Base-by-base conservation (phyloP, 305 asterid genomes). In the Lippia alba region DNA sequence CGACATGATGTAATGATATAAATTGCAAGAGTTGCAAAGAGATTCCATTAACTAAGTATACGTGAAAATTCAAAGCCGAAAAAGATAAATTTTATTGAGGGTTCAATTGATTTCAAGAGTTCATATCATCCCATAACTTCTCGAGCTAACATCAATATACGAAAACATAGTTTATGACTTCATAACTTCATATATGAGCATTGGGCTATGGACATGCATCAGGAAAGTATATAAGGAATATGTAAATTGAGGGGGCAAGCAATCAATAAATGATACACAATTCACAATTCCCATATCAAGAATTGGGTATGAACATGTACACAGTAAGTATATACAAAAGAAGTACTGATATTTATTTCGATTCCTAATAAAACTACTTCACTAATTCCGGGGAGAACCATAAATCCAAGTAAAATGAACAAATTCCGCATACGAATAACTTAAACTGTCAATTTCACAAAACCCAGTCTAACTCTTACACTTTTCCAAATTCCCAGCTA, bases 391-490 rank as follows among this genome's bases (percentile, higher is more conserved):
- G 56, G 73, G 15, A 62, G 46, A 46, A 8, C 6, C 50, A 53
- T 32, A n/a, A 58, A 49, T 34, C 69, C 55, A 46, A 56, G 46
- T 39, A 55, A 63, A 24, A 36, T 50, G 53, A 9, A 63, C 14
- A 14, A 50, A 64, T 39, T 30, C 33, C 16, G 12, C 36, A 15
- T 12, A 67, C 6, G 46, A 34, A 33, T 18, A 57, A 39, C 44
- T 18, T 55, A 76, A 73, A 71, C 45, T 60, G 54, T 40, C 58
- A 15, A 46, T 49, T 59, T 3, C 46, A 51, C 0, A 51, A 65
- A 70, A 14, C 72, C 68, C 77, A 60, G 69, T 53, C 20, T 71
- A 40, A 8, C 50, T 46, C 56, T 69, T 18, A 63, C 34, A 54
- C 2, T 15, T 57, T 5, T 5, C 12, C 45, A 18, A 68, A 12